Evolutionary conservation across 768 basidiomycete species (phyloP), one percentile per base, ranked within the genome.

Genomic region (Pisolithus orientalis): DNA sequence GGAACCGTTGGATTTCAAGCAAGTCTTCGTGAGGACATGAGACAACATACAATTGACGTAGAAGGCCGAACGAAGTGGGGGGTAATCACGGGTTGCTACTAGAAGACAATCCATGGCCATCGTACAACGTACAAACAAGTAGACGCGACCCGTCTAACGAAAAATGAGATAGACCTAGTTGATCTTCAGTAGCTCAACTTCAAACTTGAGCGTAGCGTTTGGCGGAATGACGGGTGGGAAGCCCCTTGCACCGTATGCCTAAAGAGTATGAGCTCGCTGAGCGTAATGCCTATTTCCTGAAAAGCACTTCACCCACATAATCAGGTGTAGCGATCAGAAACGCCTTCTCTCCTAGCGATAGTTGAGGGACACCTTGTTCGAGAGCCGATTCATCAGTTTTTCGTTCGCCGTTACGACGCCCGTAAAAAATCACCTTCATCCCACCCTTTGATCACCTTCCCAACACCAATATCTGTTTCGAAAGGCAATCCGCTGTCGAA

Each of bases 361-460:
- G 71, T 71, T 90, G 75, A 5, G 77, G 81, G 14, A 94, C 89
- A 47, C 84, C 90, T 91, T 61, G 55, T 45, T 28, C 16, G 43
- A 50, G 48, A 55, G 62, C 55, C 54, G 57, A 17, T 16, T 28
- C 24, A 16, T 16, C 65, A 58, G 48, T n/a, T n/a, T n/a, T 27
- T 39, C 17, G 44, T 14, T 8, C 28, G 47, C 6, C 8, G 25
- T n/a, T 44, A 34, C 10, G 13, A 32, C 11, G 4, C 34, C 28
- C 42, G 17, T 11, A 13, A 7, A 27, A 34, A 69, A 77, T 59
- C 57, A 85, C 92, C 91, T 67, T 92, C 88, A 62, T 93, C 91
- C 92, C 90, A 94, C 29, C 91, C 89, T 63, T 76, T 85, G 71
- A 94, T 93, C 44, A 94, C 91, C 63, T 84, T 83, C 7, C 88